Base-by-base conservation (phyloP, 192 early-diverging fungal genomes). In the Entophlyctis luteolus region DNA sequence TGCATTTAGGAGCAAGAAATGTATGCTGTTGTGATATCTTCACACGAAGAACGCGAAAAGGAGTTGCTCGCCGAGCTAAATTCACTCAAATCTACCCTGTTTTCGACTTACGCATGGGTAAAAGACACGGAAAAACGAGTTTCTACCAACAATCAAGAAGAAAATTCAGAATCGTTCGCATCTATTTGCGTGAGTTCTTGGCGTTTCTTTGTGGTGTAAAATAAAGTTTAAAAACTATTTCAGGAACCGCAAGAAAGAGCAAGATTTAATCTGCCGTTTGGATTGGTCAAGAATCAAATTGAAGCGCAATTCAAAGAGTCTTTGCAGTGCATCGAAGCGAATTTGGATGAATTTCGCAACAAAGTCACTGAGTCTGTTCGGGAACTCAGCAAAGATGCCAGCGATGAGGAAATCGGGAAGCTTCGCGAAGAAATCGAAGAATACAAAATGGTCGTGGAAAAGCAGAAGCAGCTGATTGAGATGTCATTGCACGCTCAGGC, bases 371-470 rank as follows among this genome's bases (percentile, higher is more conserved):
- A n/a, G n/a, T n/a, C n/a, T n/a, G n/a, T n/a, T n/a, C n/a, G n/a
- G n/a, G n/a, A n/a, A n/a, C n/a, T n/a, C n/a, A n/a, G n/a, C n/a
- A n/a, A n/a, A 10, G 49, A 5, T 6, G 54, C 54, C 3, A 20
- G 29, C 3, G n/a, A 55, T 27, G 49, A 52, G 5, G 12, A 27
- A 18, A 52, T 52, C 23, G 27, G 6, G 49, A 35, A 39, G 23
- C 27, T 62, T 6, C 60, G 49, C 5, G 28, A 49, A 18, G 60
- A 62, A 31, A 62, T 42, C 39, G 69, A 60, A 12, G 70, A 76
- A 49, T 87, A 84, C 50, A 77, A 82, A 37, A 20, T 52, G 47
- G 79, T 72, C 10, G 83, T 89, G 27, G 68, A 58, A 2, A 60
- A 69, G 65, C 79, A 86, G 16, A 57, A 75, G 48, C 62, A 56